These are phyloP conservation scores for Urostyla sp. DNA, from an alignment of 73 alveolate species.

Conservation along the genomic window DNA sequence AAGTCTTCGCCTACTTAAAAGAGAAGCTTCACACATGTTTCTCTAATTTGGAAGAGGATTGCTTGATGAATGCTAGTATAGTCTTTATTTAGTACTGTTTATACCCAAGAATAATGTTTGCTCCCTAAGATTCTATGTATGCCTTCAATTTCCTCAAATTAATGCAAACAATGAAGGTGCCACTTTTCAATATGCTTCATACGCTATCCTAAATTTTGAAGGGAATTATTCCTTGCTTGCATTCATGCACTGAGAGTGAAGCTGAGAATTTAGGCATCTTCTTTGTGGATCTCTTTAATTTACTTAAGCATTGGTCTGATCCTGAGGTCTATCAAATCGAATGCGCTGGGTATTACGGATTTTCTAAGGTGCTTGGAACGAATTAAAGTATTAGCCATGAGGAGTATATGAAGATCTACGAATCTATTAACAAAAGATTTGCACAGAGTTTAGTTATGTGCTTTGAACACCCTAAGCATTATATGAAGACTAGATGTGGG, in stretches of 20 bases:
- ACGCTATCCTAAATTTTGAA: slow-evolving; percentile 57
- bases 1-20: slow-evolving; percentile 36
- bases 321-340: slow-evolving; percentile 56
- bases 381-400: slow-evolving; percentile 1
- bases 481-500: slow-evolving; percentile 56
- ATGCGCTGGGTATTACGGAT: slow-evolving; percentile 60
- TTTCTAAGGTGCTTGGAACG: slow-evolving; percentile 36
- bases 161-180: slow-evolving; percentile 53
- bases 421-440: slow-evolving; percentile 40
- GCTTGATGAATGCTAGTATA: slow-evolving; percentile 8
- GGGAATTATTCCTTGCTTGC: slow-evolving; percentile 66
- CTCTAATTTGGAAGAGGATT: neutral
- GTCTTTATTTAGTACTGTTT: slow-evolving; percentile 65
- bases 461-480: slow-evolving; percentile 27
- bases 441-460: slow-evolving; percentile 37
- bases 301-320: slow-evolving; percentile 56
- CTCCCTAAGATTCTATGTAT: slow-evolving; percentile 74
- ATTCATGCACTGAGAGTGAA: slow-evolving; percentile 74
- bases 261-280: slow-evolving; percentile 73
- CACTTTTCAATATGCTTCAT: slow-evolving; percentile 59
- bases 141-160: slow-evolving; percentile 56
- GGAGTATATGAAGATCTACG: slow-evolving; percentile 19
- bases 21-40: slow-evolving; percentile 12
- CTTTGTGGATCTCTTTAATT: slow-evolving; percentile 67
- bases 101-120: slow-evolving; percentile 73